Percentiles rank a stretch among this genome's conserved stretches.
These are phyloP conservation scores for Phytophthora vignae DNA, from an alignment of 352 stramenopile genomes.

Conservation along the genomic window DNA sequence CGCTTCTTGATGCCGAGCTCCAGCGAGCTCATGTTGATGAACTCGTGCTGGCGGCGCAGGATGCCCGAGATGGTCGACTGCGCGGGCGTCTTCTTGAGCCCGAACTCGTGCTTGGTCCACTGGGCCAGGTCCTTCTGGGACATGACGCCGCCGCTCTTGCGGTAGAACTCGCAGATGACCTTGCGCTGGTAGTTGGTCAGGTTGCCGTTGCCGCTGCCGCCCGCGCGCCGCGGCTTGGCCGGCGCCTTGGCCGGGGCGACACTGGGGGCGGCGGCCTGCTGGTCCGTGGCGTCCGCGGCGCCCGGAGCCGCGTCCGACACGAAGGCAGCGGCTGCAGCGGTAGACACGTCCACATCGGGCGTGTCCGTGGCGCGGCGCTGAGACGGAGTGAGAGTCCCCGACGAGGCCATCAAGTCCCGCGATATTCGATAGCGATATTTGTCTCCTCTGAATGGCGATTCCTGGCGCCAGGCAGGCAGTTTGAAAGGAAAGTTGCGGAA, in stretches of 20 bases:
- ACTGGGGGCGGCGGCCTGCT: not conserved
- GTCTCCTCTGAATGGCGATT: constrained; percentile 23
- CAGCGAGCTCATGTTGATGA: constrained; percentile 85
- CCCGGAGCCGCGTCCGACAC: not conserved
- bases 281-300: not conserved
- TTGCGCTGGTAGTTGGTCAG: constrained; percentile 89
- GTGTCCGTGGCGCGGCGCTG: not conserved
- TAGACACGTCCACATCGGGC: not conserved
- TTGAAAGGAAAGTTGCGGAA: constrained; percentile 17
- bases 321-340: not conserved
- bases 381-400: not conserved
- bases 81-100: constrained; percentile 80
- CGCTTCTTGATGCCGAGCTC: constrained; percentile 88
- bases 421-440: not conserved
- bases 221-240: constrained; percentile 23
- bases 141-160: constrained; percentile 82
- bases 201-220: constrained; percentile 67
- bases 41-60: constrained; percentile 82
- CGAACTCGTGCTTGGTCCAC: constrained; percentile 90
- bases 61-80: constrained; percentile 89
- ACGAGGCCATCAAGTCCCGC: not conserved
- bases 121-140: constrained; percentile 88
- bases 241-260: not conserved
- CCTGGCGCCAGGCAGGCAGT: constrained; percentile 9
- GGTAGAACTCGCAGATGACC: constrained; percentile 87